Evolutionary conservation across 1,284 basidiomycete species (phyloP), one percentile per base, ranked within the genome.

Genomic region (Ustilago tritici): DNA sequence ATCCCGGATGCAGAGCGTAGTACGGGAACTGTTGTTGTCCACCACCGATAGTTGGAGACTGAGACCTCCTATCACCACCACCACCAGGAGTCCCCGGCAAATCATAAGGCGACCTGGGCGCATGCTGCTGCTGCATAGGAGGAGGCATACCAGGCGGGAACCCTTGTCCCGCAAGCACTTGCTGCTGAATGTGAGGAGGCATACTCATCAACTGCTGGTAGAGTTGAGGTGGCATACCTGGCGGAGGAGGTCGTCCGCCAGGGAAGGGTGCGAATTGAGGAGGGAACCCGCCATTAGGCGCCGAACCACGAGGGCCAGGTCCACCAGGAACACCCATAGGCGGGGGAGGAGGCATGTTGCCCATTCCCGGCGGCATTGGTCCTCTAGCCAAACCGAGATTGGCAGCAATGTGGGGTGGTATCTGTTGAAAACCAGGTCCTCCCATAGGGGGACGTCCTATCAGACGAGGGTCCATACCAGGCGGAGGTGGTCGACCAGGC

Each of bases 131-230:
- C 17, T 17, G 43, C n/a, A 28, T 23, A 14, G 67, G 68, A 12
- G 38, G 46, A 12, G 67, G 63, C 68, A 76, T 76, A 1, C 60
- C 71, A 14, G 69, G 65, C 4, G 68, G 60, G 62, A 71, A 75
- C 4, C 56, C 65, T 28, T 73, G 69, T 3, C 69, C 70, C 3
- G 76, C 63, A 28, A 82, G 52, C 15, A 81, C 60, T 49, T 82
- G 80, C 63, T 81, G 79, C 62, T 82, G 81, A 35, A 81, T 78
- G 58, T 82, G 81, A 34, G 81, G 81, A 9, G 81, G 81, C 61
- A 82, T 69, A 61, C 60, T 69, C 81, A 82, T 82, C 56, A 82
- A 61, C 54, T 82, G 81, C 66, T 82, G 81, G 67, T 82, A 81
- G 40, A 82, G 46, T 57, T 82, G 81, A 19, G 78, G 77, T 32